Evolutionary conservation across 2,329 filamentous ascomycete genomes (phyloP).

Genomic region (Xylariales sp.): DNA sequence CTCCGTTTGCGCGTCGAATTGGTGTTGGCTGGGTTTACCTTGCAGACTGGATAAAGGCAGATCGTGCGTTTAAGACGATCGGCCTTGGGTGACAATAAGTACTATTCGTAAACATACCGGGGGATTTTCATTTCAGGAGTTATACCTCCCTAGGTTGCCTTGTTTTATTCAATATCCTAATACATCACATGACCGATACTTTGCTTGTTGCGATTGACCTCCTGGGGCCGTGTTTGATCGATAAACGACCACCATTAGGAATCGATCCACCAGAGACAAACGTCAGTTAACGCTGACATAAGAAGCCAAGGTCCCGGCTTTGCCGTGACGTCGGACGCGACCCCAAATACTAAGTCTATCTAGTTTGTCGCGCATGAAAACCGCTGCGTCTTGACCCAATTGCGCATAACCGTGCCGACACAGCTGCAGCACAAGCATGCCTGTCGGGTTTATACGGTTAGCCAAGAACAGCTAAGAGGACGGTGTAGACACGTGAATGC

Average conservation of each 20-base stretch:
- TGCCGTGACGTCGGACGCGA: not conserved
- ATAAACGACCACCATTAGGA: too few species aligned
- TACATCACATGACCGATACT: too few species aligned
- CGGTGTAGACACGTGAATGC: not conserved
- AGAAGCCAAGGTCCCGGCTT: not conserved
- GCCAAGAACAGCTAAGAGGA: too few species aligned
- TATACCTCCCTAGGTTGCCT: too few species aligned
- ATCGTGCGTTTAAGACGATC: slow-evolving; percentile 8
- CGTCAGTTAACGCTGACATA: too few species aligned
- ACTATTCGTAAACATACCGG: not conserved
- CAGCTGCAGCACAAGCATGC: slow-evolving; percentile 54
- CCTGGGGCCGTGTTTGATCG: too few species aligned
- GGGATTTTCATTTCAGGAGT: too few species aligned
- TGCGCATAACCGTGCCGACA: slow-evolving; percentile 52
- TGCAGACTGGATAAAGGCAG: slow-evolving; percentile 2
- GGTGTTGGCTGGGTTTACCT: slow-evolving; percentile 11
- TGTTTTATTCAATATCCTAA: too few species aligned
- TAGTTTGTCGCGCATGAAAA: slow-evolving; percentile 43
- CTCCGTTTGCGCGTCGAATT: slow-evolving; percentile 11
- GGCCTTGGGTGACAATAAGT: slow-evolving; percentile 6
- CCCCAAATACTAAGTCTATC: not conserved
- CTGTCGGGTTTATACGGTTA: slow-evolving; percentile 35
- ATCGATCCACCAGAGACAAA: too few species aligned
- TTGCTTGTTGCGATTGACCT: too few species aligned
- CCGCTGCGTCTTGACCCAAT: slow-evolving; percentile 50